Evolutionary conservation across 768 basidiomycete species (phyloP), one percentile per base, ranked within the genome.

Genomic region (Leccinum pellstonianum): DNA sequence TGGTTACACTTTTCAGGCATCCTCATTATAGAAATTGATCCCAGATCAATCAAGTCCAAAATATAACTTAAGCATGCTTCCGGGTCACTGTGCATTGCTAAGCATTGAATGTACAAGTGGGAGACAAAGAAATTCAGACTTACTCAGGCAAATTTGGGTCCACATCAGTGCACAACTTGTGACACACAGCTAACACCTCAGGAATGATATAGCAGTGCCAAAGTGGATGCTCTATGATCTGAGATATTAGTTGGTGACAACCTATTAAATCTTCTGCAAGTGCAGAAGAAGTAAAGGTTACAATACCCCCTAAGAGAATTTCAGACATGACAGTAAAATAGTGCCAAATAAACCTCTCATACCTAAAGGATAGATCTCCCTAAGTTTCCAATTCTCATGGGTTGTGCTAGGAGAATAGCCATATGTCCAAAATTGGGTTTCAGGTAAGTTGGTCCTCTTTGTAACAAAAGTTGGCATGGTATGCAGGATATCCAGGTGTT

Each of bases 181-280:
- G 59, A 31, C 59, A 58, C 8, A 85, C 74, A 56, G 86, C 88
- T 29, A 93, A 72, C 17, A 83, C 83, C 55, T 81, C 78, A 8
- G 91, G 89, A 7, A 86, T 67, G 23, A 93, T 75, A 67, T 86
- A 91, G 55, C 83, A 83, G 11, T 75, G 75, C 89, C 90, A 93
- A 17, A 87, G 66, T 23, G 85, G 86, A 65, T 91, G 89, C 43
- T 80, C 76, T 56, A 76, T 71, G 14, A 88, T 71, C 64, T 82
- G 76, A 21, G 69, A 73, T 46, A 92, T 83, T 10, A 80, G 72
- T 15, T 81, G 68, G 46, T 77, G 71, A 11, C 83, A 71, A 14
- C 78, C 82, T 37, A 77, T 54, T 5, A 84, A 82, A 66, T 87
- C 79, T 37, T 82, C 79, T 12, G 79, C 62, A 51, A 92, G 77